A percentile compares a stretch with the other conserved stretches of the same genome.
phyloP scores from a whole-genome alignment of 352 stramenopile genomes.

The Pythium dissotocum region DNA sequence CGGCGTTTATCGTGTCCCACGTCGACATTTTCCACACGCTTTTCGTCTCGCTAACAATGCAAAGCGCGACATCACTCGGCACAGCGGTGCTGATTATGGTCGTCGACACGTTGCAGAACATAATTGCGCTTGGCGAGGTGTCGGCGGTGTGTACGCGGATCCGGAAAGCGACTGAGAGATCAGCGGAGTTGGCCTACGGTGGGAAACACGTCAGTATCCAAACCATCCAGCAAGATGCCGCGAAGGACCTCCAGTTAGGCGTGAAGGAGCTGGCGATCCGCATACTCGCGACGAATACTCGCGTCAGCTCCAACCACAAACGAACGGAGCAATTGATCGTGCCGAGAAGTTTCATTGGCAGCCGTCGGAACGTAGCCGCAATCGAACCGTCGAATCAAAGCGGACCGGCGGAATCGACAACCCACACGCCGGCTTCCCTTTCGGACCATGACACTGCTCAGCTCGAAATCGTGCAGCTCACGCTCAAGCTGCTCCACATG shows the following conservation, averaged over 20 bases:
- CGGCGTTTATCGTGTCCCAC: constrained; percentile 8
- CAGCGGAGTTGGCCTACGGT: neutral
- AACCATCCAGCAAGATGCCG: neutral
- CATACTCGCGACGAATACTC: too few species aligned
- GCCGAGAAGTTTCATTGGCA: neutral
- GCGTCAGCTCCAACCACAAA: too few species aligned
- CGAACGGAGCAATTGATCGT: too few species aligned
- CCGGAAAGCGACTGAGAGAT: neutral
- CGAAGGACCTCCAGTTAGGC: neutral
- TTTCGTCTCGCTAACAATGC: constrained; percentile 18
- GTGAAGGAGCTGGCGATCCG: neutral
- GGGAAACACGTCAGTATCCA: too few species aligned
- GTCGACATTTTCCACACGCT: constrained; percentile 24
- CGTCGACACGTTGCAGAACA: constrained; percentile 6
- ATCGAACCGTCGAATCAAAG: neutral
- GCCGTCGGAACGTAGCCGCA: neutral
- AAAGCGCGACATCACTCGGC: neutral
- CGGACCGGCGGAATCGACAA: too few species aligned
- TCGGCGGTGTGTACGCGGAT: neutral
- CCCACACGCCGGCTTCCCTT: too few species aligned
- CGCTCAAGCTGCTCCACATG: constrained; percentile 15
- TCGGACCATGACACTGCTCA: neutral
- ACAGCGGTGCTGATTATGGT: constrained; percentile 7
- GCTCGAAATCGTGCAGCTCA: neutral
- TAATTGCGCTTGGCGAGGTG: neutral